Evolutionary conservation across 2,329 filamentous ascomycete species (phyloP).

Genomic region (Aureobasidium vineae): DNA sequence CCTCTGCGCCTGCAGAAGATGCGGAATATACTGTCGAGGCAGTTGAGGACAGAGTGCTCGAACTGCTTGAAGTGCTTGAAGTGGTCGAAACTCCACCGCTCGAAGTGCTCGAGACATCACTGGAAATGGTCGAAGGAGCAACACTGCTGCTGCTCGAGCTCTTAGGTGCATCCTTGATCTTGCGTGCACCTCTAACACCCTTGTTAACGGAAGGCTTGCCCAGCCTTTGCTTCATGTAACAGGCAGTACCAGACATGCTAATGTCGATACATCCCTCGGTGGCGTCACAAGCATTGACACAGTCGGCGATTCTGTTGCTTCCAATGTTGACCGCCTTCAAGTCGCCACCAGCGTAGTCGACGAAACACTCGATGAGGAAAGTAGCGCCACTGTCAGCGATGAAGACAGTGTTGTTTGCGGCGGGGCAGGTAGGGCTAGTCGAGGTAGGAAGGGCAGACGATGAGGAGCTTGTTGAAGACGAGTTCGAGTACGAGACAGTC

Average conservation of each 20-base stretch:
- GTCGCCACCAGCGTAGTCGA: conserved; percentile 26
- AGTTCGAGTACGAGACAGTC: background rate
- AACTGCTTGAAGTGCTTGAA: background rate
- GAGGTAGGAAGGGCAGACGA: conserved; percentile 8
- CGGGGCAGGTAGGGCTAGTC: conserved; percentile 24
- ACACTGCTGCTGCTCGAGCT: conserved; percentile 19
- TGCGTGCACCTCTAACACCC: conserved; percentile 18
- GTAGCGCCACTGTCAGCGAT: conserved; percentile 16
- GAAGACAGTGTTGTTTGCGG: conserved; percentile 23
- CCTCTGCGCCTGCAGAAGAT: background rate
- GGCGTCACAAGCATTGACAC: conserved; percentile 25
- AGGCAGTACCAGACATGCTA: conserved; percentile 26
- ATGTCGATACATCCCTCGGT: conserved; percentile 27
- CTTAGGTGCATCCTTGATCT: conserved; percentile 16
- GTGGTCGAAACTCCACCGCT: background rate
- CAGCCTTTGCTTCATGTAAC: conserved; percentile 26
- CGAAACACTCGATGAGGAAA: conserved; percentile 26
- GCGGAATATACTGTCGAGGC: background rate
- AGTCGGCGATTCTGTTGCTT: conserved; percentile 24
- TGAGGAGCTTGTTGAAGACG: conserved; percentile 2
- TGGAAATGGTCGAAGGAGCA: background rate
- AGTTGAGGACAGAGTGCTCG: background rate
- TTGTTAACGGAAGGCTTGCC: background rate
- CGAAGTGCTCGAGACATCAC: background rate
- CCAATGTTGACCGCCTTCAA: conserved; percentile 23